phyloP scores from a whole-genome alignment of 2,329 filamentous ascomycete species.

The Aspergillus melleus region DNA sequence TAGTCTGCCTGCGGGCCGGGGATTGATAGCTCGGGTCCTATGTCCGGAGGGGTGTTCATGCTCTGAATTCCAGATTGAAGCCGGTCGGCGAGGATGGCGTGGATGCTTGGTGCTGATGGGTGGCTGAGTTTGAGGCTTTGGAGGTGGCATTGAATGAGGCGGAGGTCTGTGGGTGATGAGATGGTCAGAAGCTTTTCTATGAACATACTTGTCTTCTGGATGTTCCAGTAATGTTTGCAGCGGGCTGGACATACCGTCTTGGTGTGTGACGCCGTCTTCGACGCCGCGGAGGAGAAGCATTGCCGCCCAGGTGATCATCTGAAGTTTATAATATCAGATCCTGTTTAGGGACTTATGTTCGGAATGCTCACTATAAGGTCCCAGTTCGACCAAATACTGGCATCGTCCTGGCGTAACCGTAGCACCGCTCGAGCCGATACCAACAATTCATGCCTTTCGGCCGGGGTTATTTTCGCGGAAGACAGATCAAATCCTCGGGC shows the following conservation, averaged over 20 bases:
- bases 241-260: conserved; percentile 22
- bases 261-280: conserved; percentile 30
- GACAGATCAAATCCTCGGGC: conserved; percentile 30
- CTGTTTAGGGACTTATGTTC: background rate
- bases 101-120: conserved; percentile 25
- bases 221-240: background rate
- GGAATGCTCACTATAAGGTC: conserved; percentile 26
- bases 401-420: conserved; percentile 28
- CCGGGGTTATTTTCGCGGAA: conserved; percentile 26
- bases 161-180: conserved; percentile 17
- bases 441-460: conserved; percentile 29
- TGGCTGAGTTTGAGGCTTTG: conserved; percentile 23
- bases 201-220: no score
- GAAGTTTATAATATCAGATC: background rate
- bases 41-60: conserved; percentile 31
- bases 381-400: conserved; percentile 35
- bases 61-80: conserved; percentile 29
- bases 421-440: conserved; percentile 32
- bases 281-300: conserved; percentile 28
- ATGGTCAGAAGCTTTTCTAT: background rate
- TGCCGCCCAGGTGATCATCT: conserved; percentile 34
- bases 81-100: conserved; percentile 24
- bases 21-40: conserved; percentile 20
- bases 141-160: conserved; percentile 28
- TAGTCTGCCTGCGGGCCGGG: conserved; percentile 22